Base-by-base conservation (phyloP, 441 rosid species). In the Syzygium syzygioides region DNA sequence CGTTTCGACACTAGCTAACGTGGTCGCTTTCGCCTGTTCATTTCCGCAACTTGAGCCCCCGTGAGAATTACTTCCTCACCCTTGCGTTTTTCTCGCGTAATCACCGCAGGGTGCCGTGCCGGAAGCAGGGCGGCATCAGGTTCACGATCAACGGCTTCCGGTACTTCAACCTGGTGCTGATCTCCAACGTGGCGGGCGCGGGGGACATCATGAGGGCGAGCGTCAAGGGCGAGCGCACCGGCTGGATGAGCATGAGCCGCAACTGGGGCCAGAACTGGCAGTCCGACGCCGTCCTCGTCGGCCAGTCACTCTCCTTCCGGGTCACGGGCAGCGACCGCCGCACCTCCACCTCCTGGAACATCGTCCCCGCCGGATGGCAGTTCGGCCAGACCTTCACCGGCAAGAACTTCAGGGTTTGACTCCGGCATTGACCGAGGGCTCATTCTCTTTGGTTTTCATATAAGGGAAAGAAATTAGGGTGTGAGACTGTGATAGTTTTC, bases 261-360 rank as follows among this genome's bases (percentile, higher is more conserved):
- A 95, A 95, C 95, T 95, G 96, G 97, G 97, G 95, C 17, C 97
- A 94, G 86, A 95, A 95, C 87, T 95, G 97, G 96, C 96, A 94
- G 89, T 93, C 96, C 25, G 91, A 94, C 60, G 91, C 95, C 6
- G 92, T 93, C 79, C 86, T 95, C 83, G 93, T 90, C 32, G 96
- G 97, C 23, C 97, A 95, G 91, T 86, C 96, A 6, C 94, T 95
- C 7, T 95, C 97, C 2, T 95, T 95, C 86, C 89, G 96, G 87
- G 93, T 94, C 71, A 90, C 92, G 28, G 95, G 90, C 90, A 94
- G 97, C 71, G 97, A 95, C 90, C 87, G 95, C 23, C 94, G 97
- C 60, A 91, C 93, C 41, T 94, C 97, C 85, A 95, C 97, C 26
- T 94, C 97, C 2, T 94, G 95, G 97, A 94, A 95, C 92, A 79